Evolutionary conservation across 257 asterid species (phyloP).

Genomic region (Solanum megistacrolobum): DNA sequence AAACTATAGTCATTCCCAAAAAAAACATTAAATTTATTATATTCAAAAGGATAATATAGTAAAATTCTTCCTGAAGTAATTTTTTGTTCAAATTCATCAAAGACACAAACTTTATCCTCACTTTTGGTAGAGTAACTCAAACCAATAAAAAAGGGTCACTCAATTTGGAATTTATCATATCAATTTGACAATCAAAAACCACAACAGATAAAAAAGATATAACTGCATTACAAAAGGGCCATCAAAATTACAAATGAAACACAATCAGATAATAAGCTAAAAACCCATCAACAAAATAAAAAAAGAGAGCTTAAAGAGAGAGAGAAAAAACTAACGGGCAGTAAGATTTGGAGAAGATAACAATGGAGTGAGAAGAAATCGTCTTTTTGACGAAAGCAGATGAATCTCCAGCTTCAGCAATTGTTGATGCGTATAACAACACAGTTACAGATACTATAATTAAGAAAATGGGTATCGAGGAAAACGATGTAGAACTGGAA

Average conservation of each 20-base stretch:
- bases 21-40: too few relatives aligned
- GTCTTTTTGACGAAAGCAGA: constrained; percentile 50
- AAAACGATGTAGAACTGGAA: neutral
- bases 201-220: neutral
- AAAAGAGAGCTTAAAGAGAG: neutral
- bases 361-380: constrained; percentile 54
- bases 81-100: neutral
- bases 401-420: neutral
- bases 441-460: neutral
- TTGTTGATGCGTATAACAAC: neutral
- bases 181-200: neutral
- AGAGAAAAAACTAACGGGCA: constrained; percentile 47
- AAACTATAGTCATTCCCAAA: neutral
- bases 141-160: neutral
- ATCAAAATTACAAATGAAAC: neutral
- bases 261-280: neutral
- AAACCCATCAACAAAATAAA: neutral
- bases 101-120: neutral
- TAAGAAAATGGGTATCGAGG: neutral
- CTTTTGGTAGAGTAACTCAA: neutral
- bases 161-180: neutral
- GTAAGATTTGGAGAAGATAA: constrained; percentile 87
- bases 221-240: neutral
- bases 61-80: neutral
- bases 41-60: neutral